A percentile compares a stretch with the other conserved stretches of the same genome.
Conservation (phyloP, 331 rosid species). For the Acacia pycnantha region DNA sequence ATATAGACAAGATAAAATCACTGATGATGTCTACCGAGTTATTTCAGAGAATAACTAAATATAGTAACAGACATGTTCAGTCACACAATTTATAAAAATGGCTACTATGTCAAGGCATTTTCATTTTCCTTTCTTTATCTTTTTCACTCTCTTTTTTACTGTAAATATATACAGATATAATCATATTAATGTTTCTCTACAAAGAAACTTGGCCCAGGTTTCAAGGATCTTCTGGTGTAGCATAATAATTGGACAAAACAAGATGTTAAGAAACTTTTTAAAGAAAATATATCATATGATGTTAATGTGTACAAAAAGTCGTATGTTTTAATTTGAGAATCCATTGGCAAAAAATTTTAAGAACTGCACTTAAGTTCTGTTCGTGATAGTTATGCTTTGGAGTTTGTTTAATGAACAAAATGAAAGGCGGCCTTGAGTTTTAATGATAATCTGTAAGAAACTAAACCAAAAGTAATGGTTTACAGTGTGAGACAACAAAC, state of each 20-base stretch:
- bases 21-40: not conserved
- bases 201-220: not conserved
- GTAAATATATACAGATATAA: not conserved
- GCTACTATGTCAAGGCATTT: not conserved
- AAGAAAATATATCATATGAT: not conserved
- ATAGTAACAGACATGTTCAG: conserved; percentile 3
- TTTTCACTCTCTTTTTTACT: not conserved
- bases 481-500: conserved; percentile 4
- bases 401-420: not conserved
- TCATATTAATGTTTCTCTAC: not conserved
- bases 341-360: not conserved
- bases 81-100: not conserved
- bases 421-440: not conserved
- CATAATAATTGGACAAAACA: not conserved
- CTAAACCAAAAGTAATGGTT: conserved; percentile 5
- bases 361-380: not conserved
- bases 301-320: not conserved
- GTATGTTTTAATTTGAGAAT: not conserved
- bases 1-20: conserved; percentile 17
- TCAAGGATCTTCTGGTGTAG: not conserved
- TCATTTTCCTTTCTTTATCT: not conserved
- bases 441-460: not conserved
- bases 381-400: not conserved
- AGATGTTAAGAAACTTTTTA: not conserved
- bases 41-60: not conserved